Percentiles rank a stretch among this genome's conserved stretches.
These are phyloP conservation scores for Tricladium varicosporioides DNA, from an alignment of 2,329 filamentous ascomycete species.

Conservation along the genomic window DNA sequence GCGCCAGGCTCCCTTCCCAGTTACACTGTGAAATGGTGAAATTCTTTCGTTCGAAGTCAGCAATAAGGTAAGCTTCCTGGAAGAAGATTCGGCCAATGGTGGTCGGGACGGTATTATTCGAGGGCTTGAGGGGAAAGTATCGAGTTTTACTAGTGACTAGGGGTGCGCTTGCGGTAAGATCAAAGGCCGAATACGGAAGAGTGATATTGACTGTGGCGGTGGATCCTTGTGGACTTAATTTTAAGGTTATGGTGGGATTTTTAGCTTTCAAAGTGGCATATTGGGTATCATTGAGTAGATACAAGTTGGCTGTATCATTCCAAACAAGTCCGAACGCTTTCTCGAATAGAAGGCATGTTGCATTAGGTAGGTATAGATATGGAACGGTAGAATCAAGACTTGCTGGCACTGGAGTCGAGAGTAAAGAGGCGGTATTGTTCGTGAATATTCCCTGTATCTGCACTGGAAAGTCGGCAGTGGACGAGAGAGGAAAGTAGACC, in stretches of 20 bases:
- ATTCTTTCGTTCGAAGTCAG: conserved; percentile 38
- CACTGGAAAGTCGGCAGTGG: conserved; percentile 37
- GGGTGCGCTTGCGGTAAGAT: conserved; percentile 30
- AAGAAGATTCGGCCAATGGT: conserved; percentile 29
- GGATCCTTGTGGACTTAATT: conserved; percentile 16
- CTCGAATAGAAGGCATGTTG: conserved; percentile 36
- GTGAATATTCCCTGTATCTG: conserved; percentile 35
- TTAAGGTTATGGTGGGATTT: conserved; percentile 32
- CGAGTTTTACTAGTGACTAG: conserved; percentile 9
- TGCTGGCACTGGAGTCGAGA: conserved; percentile 27
- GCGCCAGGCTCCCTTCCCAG: conserved; percentile 34
- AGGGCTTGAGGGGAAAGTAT: conserved; percentile 29
- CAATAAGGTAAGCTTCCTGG: conserved; percentile 35
- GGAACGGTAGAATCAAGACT: conserved; percentile 39
- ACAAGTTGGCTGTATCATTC: conserved; percentile 31
- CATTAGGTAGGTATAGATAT: conserved; percentile 37
- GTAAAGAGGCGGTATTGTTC: conserved; percentile 15
- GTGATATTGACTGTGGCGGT: conserved; percentile 19
- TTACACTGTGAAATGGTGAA: conserved; percentile 39
- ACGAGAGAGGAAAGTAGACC: conserved; percentile 37
- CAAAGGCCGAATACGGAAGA: conserved; percentile 30
- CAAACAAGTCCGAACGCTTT: conserved; percentile 36
- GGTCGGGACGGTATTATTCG: conserved; percentile 24
- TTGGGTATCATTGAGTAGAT: conserved; percentile 31
- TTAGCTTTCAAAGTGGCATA: conserved; percentile 25